A percentile compares a stretch with the other conserved stretches of the same genome.
phyloP scores from a whole-genome alignment of 116 monocot genomes.

The Iris pallida region DNA sequence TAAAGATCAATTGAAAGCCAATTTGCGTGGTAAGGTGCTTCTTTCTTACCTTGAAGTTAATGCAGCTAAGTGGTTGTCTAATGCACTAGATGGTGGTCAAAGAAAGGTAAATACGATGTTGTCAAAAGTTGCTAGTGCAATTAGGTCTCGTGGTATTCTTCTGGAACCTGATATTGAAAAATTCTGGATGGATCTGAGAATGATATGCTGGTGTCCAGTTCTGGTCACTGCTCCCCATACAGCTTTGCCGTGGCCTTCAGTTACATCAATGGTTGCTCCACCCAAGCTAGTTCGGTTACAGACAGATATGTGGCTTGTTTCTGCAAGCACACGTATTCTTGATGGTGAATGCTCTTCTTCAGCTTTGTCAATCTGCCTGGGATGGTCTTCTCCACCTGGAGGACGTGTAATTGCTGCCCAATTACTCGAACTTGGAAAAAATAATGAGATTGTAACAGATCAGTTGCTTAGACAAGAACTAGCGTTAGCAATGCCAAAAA shows the following conservation, averaged over 20 bases:
- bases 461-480: slow-evolving; percentile 80
- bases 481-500: slow-evolving; percentile 82
- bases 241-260: slow-evolving; percentile 87
- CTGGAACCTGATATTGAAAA: slow-evolving; percentile 55
- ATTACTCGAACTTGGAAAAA: slow-evolving; percentile 96
- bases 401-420: slow-evolving; percentile 93
- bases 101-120: slow-evolving; percentile 43
- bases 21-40: slow-evolving; percentile 75
- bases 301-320: slow-evolving; percentile 91
- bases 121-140: slow-evolving; percentile 34
- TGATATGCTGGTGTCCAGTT: slow-evolving; percentile 98
- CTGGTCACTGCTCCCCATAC: slow-evolving; percentile 60
- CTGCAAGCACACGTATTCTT: slow-evolving; percentile 93
- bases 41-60: slow-evolving; percentile 95
- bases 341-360: slow-evolving; percentile 93
- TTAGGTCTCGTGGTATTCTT: slow-evolving; percentile 28
- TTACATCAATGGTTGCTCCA: slow-evolving; percentile 88
- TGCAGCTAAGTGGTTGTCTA: slow-evolving; percentile 62
- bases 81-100: slow-evolving; percentile 22
- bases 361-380: slow-evolving; percentile 56
- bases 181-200: slow-evolving; percentile 88
- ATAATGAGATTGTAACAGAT: slow-evolving; percentile 92
- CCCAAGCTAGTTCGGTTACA: slow-evolving; percentile 79
- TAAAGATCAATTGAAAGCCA: slow-evolving; percentile 73
- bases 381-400: slow-evolving; percentile 85